phyloP scores from a whole-genome alignment of 2,329 filamentous ascomycete species.

The Pseudophaeomoniella oleicola region DNA sequence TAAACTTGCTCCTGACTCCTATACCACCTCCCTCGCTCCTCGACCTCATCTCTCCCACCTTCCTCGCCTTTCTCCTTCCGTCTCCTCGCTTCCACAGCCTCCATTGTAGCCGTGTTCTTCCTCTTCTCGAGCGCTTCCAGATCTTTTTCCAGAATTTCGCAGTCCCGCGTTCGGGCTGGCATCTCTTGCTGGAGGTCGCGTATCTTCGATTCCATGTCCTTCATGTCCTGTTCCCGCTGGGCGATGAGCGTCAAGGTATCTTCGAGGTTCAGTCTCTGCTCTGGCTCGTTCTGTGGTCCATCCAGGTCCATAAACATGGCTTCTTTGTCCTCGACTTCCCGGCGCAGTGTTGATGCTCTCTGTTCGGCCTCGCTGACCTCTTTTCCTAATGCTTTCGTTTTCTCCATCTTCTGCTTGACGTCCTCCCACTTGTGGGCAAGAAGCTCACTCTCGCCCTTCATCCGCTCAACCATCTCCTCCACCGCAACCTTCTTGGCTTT shows the following conservation, averaged over 20 bases:
- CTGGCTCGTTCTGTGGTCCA: slow-evolving; percentile 4
- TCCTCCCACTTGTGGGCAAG: slow-evolving; percentile 40
- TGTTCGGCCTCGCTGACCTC: slow-evolving; percentile 26
- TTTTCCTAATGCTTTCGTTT: slow-evolving; percentile 23
- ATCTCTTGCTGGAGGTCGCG: slow-evolving; percentile 26
- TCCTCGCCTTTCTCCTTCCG: slow-evolving; percentile 26
- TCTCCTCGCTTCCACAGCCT: slow-evolving; percentile 30
- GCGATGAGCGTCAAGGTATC: slow-evolving; percentile 24
- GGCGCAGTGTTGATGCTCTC: slow-evolving; percentile 26
- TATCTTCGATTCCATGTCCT: slow-evolving; percentile 26
- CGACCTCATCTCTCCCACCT: slow-evolving; percentile 30
- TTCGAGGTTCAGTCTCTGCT: slow-evolving; percentile 12
- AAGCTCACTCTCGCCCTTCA: slow-evolving; percentile 56
- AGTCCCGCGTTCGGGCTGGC: slow-evolving; percentile 26
- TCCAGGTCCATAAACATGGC: slow-evolving; percentile 17
- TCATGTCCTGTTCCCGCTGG: slow-evolving; percentile 24
- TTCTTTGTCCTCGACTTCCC: slow-evolving; percentile 24
- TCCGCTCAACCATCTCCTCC: slow-evolving; percentile 52
- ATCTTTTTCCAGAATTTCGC: slow-evolving; percentile 30
- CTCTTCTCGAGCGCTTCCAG: slow-evolving; percentile 26
- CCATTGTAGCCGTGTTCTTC: slow-evolving; percentile 28
- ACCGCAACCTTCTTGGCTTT: slow-evolving; percentile 72
- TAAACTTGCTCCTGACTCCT: slow-evolving; percentile 24
- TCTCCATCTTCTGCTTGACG: slow-evolving; percentile 29
- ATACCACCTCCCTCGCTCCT: slow-evolving; percentile 32